Conservation (phyloP, 306 rosid genomes). For the Benincasa hispida region DNA sequence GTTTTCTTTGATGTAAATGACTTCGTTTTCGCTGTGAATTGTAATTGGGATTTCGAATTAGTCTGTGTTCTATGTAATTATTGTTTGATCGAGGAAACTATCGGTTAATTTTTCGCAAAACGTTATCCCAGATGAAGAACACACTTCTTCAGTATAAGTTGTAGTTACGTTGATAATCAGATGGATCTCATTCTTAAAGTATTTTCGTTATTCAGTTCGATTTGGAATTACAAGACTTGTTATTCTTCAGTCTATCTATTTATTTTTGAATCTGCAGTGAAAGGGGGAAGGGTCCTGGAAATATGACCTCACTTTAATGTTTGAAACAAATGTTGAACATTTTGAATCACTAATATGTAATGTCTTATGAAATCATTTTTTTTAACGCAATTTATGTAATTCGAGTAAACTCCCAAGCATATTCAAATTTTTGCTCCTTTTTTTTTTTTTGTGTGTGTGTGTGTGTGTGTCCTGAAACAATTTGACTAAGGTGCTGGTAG, state of each 20-base stretch:
- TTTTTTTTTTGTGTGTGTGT: not conserved
- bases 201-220: not conserved
- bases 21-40: not conserved
- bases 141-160: not conserved
- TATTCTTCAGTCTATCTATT: not conserved
- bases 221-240: not conserved
- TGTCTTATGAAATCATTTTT: not conserved
- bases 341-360: not conserved
- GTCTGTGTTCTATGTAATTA: not conserved
- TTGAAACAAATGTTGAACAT: not conserved
- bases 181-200: not conserved
- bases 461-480: too few relatives aligned
- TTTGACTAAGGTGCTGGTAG: not conserved
- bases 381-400: not conserved
- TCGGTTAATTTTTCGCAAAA: not conserved
- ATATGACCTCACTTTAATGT: not conserved
- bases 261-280: not conserved
- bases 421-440: not conserved
- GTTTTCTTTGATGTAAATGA: not conserved
- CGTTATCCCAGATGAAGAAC: not conserved
- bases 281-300: not conserved
- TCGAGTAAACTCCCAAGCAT: not conserved
- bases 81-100: not conserved
- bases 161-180: not conserved
- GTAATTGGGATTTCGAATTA: not conserved